These are phyloP conservation scores for Mortierella sp. DNA, from an alignment of 371 early-diverging fungal species.

Conservation along the genomic window DNA sequence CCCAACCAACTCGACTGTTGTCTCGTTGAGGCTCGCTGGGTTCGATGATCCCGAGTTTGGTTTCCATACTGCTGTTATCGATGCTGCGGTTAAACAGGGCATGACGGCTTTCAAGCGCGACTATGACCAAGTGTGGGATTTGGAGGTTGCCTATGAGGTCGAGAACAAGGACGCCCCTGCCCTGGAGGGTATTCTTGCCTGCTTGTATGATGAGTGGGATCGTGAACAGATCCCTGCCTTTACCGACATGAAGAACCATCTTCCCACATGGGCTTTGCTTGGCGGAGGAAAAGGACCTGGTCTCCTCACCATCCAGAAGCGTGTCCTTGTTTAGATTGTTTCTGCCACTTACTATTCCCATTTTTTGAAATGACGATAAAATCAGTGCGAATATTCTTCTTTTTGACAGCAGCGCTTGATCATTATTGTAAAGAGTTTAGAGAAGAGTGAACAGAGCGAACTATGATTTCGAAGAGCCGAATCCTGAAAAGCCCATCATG, in stretches of 20 bases:
- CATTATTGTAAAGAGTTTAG: neutral
- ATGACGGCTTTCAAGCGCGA: constrained; percentile 57
- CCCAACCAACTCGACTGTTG: constrained; percentile 13
- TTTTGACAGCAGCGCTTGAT: neutral
- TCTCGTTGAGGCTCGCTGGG: constrained; percentile 24
- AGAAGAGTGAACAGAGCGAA: no score
- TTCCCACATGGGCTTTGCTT: constrained; percentile 52
- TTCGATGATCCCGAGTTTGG: constrained; percentile 37
- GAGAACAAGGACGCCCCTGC: constrained; percentile 46
- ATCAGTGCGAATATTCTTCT: neutral
- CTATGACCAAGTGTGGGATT: constrained; percentile 52
- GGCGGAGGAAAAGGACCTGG: constrained; percentile 56
- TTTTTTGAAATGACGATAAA: neutral
- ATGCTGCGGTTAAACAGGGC: constrained; percentile 21
- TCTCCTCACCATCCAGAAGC: constrained; percentile 46
- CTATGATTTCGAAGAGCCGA: constrained; percentile 57
- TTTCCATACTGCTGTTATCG: neutral
- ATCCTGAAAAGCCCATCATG: constrained; percentile 61
- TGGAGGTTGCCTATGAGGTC: constrained; percentile 55
- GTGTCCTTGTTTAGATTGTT: constrained; percentile 20
- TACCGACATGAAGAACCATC: constrained; percentile 34
- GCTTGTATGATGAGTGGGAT: constrained; percentile 67
- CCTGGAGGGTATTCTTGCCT: constrained; percentile 53
- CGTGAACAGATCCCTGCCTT: constrained; percentile 62
- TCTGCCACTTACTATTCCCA: neutral